A percentile compares a stretch with the other conserved stretches of the same genome.
These are phyloP conservation scores for Viridothelium virens DNA, from an alignment of 495 filamentous ascomycete species.

Conservation along the genomic window DNA sequence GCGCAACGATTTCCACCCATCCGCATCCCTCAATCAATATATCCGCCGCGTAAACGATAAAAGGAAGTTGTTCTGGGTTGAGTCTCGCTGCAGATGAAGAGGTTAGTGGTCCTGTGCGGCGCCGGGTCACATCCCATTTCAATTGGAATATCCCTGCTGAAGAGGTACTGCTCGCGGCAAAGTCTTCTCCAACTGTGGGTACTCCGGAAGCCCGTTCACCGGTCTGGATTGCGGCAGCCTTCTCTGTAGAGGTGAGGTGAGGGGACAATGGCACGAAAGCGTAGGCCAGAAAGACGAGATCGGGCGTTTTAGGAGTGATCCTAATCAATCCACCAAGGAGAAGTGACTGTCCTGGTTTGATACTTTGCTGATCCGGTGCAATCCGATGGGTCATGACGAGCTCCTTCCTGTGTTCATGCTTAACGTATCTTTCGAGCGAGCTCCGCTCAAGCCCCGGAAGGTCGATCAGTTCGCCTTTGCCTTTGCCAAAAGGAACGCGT, in stretches of 20 bases:
- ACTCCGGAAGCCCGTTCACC: slow-evolving; percentile 53
- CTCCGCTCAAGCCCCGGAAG: slow-evolving; percentile 76
- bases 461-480: slow-evolving; percentile 87
- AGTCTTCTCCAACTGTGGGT: slow-evolving; percentile 51
- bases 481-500: slow-evolving; percentile 73
- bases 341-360: slow-evolving; percentile 75
- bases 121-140: slow-evolving; percentile 70
- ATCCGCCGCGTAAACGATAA: slow-evolving; percentile 68
- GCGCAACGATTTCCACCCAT: slow-evolving; percentile 83
- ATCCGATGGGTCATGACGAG: slow-evolving; percentile 71
- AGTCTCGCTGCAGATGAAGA: slow-evolving; percentile 44
- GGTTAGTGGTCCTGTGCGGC: slow-evolving; percentile 56
- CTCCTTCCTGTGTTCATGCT: slow-evolving; percentile 50
- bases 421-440: slow-evolving; percentile 60
- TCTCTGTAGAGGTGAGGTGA: slow-evolving; percentile 70
- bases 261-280: slow-evolving; percentile 50
- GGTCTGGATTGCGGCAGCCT: slow-evolving; percentile 46
- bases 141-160: slow-evolving; percentile 70
- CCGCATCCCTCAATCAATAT: slow-evolving; percentile 84
- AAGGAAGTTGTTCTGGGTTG: slow-evolving; percentile 56
- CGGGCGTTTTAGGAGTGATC: slow-evolving; percentile 64
- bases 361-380: slow-evolving; percentile 55
- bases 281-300: slow-evolving; percentile 60
- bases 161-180: slow-evolving; percentile 46
- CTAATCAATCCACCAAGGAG: slow-evolving; percentile 79